Conservation (phyloP, 257 asterid genomes). For the Scutellaria baicalensis region DNA sequence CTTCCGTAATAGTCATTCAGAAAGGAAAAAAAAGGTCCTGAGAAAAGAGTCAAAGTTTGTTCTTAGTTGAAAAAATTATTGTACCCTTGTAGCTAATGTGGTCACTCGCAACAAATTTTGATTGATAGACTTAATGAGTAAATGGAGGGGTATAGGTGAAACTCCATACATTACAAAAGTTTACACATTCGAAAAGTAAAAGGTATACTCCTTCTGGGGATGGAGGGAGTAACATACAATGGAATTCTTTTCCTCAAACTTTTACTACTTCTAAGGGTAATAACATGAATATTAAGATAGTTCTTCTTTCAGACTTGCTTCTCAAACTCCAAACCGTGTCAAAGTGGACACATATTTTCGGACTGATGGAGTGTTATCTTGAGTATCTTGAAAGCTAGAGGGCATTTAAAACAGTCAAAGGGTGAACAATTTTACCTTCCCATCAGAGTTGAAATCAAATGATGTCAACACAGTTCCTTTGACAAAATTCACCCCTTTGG, state of each 20-base stretch:
- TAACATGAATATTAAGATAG: not conserved
- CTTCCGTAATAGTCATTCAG: no score
- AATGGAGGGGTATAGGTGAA: no score
- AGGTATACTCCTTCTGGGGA: no score
- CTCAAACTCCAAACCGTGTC: not conserved
- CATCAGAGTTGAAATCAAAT: slow-evolving; percentile 66
- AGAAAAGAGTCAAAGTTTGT: no score
- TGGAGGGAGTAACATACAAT: not conserved
- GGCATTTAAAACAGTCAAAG: not conserved
- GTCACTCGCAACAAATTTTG: no score
- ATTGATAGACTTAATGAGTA: no score
- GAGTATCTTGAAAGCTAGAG: not conserved
- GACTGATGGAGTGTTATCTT: not conserved
- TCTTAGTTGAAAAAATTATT: no score
- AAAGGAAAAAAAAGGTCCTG: no score
- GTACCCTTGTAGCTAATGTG: no score
- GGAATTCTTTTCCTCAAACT: not conserved
- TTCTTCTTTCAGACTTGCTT: not conserved
- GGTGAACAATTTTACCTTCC: slow-evolving; percentile 49
- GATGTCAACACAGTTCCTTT: slow-evolving; percentile 92
- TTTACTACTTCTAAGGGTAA: not conserved
- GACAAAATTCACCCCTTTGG: slow-evolving; percentile 84
- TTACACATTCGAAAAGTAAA: no score
- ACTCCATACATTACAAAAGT: no score
- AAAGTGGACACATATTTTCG: not conserved